Base-by-base conservation (phyloP, 345 rosid species). In the Salix viminalis region DNA sequence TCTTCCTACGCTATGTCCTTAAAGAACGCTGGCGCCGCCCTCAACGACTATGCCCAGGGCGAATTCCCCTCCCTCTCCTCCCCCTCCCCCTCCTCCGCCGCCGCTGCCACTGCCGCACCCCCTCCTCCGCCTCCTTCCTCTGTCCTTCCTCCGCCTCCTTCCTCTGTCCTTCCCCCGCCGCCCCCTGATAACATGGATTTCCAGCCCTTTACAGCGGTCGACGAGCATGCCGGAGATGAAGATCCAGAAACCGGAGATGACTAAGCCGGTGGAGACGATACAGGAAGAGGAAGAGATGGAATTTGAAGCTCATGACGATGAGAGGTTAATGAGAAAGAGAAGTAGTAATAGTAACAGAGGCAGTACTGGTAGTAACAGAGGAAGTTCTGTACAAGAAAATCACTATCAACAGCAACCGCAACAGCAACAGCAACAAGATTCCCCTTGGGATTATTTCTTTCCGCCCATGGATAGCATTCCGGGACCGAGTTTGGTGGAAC, bases 21-120 rank as follows among this genome's bases (percentile, higher is more conserved):
- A 19, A 91, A 90, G 81, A 91, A 92, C 88, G 89, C 97, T 76
- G 99, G 98, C 74, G 97, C 97, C 67, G 98, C 98, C 75, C 93
- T 96, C 78, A 90, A 91, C 77, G 98, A 92, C 67, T 93, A 87
- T 79, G 85, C 94, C n/a, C 91, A 87, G 19, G 91, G 90, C 34
- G 98, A 93, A 84, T 82, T 86, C 66, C 88, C 88, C 36, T 79
- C 69, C 18, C 32, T 13, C 64, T 46, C 62, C 79, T 13, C 71
- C 23, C 14, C 42, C 4, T 10, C 36, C 7, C 12, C 34, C 14
- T 9, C 77, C 21, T 24, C 80, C 7, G 19, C 36, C 56, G 2
- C 68, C 65, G 5, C 65, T 54, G 2, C 76, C 71, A 15, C 78
- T 79, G 0, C 37, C 86, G 0, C 86, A 82, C 7, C 32, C 69